Conservation (phyloP, 163 green algal species). For the Chlamydomonas reinhardtii region DNA sequence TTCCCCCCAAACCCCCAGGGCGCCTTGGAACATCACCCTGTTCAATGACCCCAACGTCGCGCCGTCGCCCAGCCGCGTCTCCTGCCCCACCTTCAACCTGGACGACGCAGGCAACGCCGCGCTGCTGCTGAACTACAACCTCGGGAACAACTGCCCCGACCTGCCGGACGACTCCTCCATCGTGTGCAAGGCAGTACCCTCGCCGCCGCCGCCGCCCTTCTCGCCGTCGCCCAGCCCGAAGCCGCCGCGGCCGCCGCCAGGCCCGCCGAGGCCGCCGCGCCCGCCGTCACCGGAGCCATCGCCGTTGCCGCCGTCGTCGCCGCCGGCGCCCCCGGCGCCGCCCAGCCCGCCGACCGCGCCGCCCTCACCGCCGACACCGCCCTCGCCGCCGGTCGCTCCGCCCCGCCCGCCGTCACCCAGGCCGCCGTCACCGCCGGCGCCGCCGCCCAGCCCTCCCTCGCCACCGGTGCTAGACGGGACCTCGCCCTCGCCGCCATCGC, state of each 20-base stretch:
- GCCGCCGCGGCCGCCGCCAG: background rate
- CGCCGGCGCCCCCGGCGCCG: background rate
- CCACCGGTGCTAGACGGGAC: background rate
- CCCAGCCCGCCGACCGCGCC: background rate
- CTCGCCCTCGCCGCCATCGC: background rate
- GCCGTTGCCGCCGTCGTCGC: background rate
- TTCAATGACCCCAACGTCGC: background rate
- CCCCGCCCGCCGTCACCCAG: background rate
- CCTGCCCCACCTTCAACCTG: background rate
- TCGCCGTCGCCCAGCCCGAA: background rate
- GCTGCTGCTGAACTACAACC: background rate
- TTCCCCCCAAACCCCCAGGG: background rate
- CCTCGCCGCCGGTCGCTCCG: background rate
- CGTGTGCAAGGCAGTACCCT: background rate
- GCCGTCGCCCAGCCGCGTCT: background rate
- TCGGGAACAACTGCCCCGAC: background rate
- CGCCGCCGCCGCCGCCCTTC: constrained; percentile 28
- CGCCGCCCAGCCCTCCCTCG: background rate
- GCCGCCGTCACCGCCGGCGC: background rate
- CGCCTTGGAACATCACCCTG: background rate
- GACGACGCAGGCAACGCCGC: background rate
- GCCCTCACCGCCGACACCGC: background rate
- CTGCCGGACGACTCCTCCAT: constrained; percentile 9
- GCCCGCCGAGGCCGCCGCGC: background rate
- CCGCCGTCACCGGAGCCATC: background rate